These are phyloP conservation scores for Ceratobasidium sp. DNA, from an alignment of 1,284 basidiomycete genomes.

Conservation along the genomic window DNA sequence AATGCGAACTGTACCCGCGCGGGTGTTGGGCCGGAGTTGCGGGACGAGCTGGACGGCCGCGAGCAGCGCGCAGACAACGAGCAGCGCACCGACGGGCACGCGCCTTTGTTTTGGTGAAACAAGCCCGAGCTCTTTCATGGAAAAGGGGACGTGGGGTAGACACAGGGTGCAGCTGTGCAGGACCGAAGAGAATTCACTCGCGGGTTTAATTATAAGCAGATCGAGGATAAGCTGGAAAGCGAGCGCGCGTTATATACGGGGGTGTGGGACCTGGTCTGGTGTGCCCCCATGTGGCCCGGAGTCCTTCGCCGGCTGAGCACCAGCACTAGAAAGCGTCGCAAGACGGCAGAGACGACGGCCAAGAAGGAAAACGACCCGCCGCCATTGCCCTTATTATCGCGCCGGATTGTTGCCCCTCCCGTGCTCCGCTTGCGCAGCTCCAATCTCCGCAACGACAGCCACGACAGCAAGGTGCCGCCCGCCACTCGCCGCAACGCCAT, in stretches of 20 bases:
- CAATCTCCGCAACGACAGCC: not conserved
- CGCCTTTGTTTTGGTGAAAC: slow-evolving; percentile 4
- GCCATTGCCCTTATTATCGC: not conserved
- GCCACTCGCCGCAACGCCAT: not conserved
- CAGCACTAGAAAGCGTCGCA: slow-evolving; percentile 30
- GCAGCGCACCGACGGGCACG: not conserved
- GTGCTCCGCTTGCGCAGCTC: slow-evolving; percentile 8
- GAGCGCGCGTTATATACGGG: not conserved
- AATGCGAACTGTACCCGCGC: not conserved
- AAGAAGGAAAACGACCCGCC: not conserved
- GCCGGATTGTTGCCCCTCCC: slow-evolving; percentile 1
- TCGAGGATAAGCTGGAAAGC: slow-evolving; percentile 26
- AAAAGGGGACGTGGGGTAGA: not conserved
- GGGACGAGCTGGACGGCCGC: not conserved
- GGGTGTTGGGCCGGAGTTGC: slow-evolving; percentile 6
- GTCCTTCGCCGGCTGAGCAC: slow-evolving; percentile 17
- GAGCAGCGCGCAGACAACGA: slow-evolving; percentile 9
- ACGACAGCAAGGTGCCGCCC: not conserved
- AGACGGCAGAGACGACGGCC: slow-evolving; percentile 9
- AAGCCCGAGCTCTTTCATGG: slow-evolving; percentile 5
- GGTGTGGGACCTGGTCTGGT: not conserved
- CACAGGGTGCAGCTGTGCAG: slow-evolving; percentile 19
- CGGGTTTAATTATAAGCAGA: slow-evolving; percentile 22
- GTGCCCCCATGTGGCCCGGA: slow-evolving; percentile 24
- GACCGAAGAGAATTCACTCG: not conserved